A percentile compares a stretch with the other conserved stretches of the same genome.
These are phyloP conservation scores for Davidsoniella neocaledoniae DNA, from an alignment of 2,329 filamentous ascomycete genomes.

Conservation along the genomic window DNA sequence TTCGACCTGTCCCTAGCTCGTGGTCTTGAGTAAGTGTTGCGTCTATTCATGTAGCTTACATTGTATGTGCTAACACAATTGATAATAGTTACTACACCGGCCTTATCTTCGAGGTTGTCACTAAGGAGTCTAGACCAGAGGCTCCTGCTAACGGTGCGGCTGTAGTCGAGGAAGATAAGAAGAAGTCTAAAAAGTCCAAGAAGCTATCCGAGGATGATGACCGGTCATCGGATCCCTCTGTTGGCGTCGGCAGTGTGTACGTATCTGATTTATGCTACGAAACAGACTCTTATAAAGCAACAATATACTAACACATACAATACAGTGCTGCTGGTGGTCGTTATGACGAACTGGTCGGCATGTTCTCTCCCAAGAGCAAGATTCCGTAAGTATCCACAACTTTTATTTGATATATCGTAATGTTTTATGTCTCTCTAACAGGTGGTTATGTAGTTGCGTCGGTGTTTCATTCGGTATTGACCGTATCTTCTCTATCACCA, in stretches of 20 bases:
- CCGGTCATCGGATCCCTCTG: constrained; percentile 58
- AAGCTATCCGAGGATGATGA: constrained; percentile 39
- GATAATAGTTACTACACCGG: constrained; percentile 71
- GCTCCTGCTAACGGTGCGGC: constrained; percentile 19
- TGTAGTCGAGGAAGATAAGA: constrained; percentile 21
- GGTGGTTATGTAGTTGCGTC: constrained; percentile 19
- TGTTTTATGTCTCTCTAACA: background rate
- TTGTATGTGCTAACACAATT: background rate
- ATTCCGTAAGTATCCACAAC: constrained; percentile 37
- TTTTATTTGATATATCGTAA: background rate
- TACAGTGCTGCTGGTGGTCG: constrained; percentile 59
- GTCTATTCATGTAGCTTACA: constrained; percentile 26
- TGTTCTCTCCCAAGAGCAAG: constrained; percentile 73
- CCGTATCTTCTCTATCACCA: constrained; percentile 84
- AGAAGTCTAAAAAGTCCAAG: constrained; percentile 30
- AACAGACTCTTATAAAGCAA: too few species aligned
- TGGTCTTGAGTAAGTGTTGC: constrained; percentile 45
- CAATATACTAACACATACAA: background rate
- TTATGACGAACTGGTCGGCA: constrained; percentile 85
- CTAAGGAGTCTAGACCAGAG: constrained; percentile 52
- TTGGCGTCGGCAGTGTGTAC: constrained; percentile 65
- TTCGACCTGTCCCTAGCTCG: constrained; percentile 84
- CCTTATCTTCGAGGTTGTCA: constrained; percentile 79
- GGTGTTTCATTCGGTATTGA: constrained; percentile 83
- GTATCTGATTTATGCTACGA: background rate